Conservation (phyloP, 192 early-diverging fungal species). For the Kappamyces sp. region DNA sequence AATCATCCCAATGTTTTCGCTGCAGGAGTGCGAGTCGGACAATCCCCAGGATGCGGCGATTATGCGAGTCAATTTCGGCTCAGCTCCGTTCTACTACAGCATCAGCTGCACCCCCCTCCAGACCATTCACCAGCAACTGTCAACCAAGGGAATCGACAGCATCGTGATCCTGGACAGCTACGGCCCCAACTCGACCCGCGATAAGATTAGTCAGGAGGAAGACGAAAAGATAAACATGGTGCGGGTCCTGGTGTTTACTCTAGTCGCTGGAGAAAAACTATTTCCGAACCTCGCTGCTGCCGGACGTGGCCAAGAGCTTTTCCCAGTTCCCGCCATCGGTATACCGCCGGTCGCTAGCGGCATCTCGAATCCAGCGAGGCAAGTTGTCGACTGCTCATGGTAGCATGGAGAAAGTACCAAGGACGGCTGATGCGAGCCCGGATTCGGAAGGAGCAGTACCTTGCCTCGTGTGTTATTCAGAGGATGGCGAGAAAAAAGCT, state of each 20-base stretch:
- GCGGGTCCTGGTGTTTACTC: background rate
- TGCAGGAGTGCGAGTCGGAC: slow-evolving; percentile 18
- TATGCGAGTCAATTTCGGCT: slow-evolving; percentile 45
- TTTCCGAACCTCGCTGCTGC: slow-evolving; percentile 26
- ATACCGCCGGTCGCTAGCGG: slow-evolving; percentile 48
- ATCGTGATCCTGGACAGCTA: slow-evolving; percentile 24
- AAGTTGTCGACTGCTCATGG: background rate
- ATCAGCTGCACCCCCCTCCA: slow-evolving; percentile 26
- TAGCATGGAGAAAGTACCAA: slow-evolving; percentile 42
- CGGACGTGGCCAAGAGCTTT: slow-evolving; percentile 38
- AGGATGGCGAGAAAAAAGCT: slow-evolving; percentile 46
- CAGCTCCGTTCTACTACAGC: slow-evolving; percentile 26
- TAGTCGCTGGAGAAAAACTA: slow-evolving; percentile 41
- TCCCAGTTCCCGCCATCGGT: slow-evolving; percentile 55
- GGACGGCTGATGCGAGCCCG: slow-evolving; percentile 33
- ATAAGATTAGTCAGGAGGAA: slow-evolving; percentile 33
- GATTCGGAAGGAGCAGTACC: slow-evolving; percentile 43
- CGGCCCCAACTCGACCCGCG: slow-evolving; percentile 11
- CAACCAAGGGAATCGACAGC: slow-evolving; percentile 22
- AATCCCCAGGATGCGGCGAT: slow-evolving; percentile 21
- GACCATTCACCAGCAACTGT: slow-evolving; percentile 10
- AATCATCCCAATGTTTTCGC: slow-evolving; percentile 40
- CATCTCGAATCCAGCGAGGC: slow-evolving; percentile 48
- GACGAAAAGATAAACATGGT: slow-evolving; percentile 47
- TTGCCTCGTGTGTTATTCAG: slow-evolving; percentile 48